phyloP scores from a whole-genome alignment of 2,329 filamentous ascomycete genomes.

The Colletotrichum noveboracense region DNA sequence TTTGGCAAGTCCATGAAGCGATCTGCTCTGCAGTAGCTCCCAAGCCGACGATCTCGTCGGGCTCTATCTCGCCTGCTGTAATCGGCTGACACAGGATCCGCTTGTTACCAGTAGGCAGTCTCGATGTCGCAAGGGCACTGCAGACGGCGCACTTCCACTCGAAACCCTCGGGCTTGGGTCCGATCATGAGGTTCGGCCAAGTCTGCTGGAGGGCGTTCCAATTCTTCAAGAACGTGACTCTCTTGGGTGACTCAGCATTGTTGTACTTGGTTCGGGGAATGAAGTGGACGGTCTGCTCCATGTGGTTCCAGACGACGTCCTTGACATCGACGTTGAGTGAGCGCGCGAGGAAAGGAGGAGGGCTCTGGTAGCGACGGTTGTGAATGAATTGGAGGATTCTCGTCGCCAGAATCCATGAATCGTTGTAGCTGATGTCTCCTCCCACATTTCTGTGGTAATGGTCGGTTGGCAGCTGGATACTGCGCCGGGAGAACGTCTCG shows the following conservation, averaged over 20 bases:
- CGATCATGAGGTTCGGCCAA: neutral
- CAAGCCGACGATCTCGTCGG: neutral
- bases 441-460: neutral
- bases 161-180: neutral
- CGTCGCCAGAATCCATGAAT: neutral
- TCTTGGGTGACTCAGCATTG: neutral
- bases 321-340: neutral
- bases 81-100: neutral
- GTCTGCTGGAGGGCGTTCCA: neutral
- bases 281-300: neutral
- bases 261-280: neutral
- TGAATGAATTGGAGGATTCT: neutral
- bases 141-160: neutral
- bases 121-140: neutral
- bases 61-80: neutral
- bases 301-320: neutral
- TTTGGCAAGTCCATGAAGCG: neutral
- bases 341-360: neutral
- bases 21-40: neutral
- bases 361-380: neutral
- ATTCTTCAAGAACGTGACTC: neutral
- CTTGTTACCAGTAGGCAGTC: neutral
- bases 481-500: neutral
- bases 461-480: neutral
- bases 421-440: neutral